These are phyloP conservation scores for Suillus cothurnatus DNA, from an alignment of 768 basidiomycete species.

Conservation along the genomic window DNA sequence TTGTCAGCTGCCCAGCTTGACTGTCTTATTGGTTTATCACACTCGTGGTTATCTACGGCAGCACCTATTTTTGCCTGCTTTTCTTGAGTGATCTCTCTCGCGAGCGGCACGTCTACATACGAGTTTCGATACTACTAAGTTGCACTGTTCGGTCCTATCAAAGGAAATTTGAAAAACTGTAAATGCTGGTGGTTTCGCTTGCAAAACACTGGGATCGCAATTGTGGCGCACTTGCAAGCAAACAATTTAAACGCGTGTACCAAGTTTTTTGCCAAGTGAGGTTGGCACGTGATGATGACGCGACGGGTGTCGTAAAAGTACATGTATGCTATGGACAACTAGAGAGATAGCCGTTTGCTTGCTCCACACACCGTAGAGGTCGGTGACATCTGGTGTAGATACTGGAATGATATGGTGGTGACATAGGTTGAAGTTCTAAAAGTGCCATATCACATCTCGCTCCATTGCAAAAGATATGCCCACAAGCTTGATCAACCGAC, in stretches of 20 bases:
- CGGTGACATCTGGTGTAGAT: neutral
- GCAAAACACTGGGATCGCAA: no score
- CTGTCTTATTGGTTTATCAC: slow-evolving; percentile 11
- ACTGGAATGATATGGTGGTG: neutral
- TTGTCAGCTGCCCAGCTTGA: slow-evolving; percentile 13
- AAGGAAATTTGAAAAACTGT: neutral
- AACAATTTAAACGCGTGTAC: no score
- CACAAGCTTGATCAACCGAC: neutral
- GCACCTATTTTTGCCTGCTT: neutral
- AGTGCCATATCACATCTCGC: neutral
- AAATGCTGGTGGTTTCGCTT: neutral
- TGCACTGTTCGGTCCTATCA: neutral
- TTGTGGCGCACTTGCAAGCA: no score
- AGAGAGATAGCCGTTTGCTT: neutral
- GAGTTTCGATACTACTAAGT: neutral
- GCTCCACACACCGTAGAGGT: neutral
- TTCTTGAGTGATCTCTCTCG: neutral
- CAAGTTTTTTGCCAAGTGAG: no score
- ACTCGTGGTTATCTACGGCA: slow-evolving; percentile 10
- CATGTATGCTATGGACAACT: neutral
- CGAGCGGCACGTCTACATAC: neutral
- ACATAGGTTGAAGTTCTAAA: neutral
- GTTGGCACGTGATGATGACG: neutral
- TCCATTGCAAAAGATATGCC: neutral
- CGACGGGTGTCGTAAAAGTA: neutral